Conservation (phyloP, 768 basidiomycete species). For the Cantharellus anzutake region DNA sequence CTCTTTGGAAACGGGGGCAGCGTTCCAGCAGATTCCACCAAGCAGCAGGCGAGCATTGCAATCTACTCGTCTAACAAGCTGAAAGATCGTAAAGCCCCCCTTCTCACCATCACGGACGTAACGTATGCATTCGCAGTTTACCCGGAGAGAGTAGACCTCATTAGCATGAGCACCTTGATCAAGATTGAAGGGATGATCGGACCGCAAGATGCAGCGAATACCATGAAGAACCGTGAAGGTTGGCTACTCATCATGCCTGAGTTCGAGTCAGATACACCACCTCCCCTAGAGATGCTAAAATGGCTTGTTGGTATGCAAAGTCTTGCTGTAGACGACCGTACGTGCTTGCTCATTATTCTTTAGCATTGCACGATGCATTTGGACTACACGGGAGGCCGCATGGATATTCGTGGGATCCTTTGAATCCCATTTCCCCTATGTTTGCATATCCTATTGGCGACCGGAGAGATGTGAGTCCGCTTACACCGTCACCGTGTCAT, state of each 20-base stretch:
- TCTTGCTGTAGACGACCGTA: not conserved
- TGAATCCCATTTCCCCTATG: slow-evolving; percentile 67
- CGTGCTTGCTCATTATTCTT: not conserved
- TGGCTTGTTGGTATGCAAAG: slow-evolving; percentile 62
- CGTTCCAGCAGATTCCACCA: slow-evolving; percentile 12
- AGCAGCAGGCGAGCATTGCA: slow-evolving; percentile 26
- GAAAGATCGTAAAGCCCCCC: slow-evolving; percentile 52
- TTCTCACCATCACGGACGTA: slow-evolving; percentile 49
- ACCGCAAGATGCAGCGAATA: slow-evolving; percentile 45
- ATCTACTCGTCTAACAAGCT: slow-evolving; percentile 46
- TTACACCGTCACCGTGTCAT: not conserved
- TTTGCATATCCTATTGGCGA: slow-evolving; percentile 87
- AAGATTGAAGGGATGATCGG: slow-evolving; percentile 79
- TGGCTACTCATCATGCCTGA: slow-evolving; percentile 91
- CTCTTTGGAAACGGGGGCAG: slow-evolving; percentile 28
- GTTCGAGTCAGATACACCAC: slow-evolving; percentile 28
- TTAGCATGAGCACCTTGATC: slow-evolving; percentile 73
- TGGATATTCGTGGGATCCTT: slow-evolving; percentile 77
- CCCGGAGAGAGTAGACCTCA: slow-evolving; percentile 85
- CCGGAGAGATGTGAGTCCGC: slow-evolving; percentile 49
- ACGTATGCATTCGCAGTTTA: slow-evolving; percentile 88
- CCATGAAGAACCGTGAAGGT: slow-evolving; percentile 53
- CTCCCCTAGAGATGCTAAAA: slow-evolving; percentile 69
- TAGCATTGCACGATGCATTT: slow-evolving; percentile 74
- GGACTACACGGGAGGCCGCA: slow-evolving; percentile 76